These are phyloP conservation scores for Echium plantagineum DNA, from an alignment of 257 asterid species.

Conservation along the genomic window DNA sequence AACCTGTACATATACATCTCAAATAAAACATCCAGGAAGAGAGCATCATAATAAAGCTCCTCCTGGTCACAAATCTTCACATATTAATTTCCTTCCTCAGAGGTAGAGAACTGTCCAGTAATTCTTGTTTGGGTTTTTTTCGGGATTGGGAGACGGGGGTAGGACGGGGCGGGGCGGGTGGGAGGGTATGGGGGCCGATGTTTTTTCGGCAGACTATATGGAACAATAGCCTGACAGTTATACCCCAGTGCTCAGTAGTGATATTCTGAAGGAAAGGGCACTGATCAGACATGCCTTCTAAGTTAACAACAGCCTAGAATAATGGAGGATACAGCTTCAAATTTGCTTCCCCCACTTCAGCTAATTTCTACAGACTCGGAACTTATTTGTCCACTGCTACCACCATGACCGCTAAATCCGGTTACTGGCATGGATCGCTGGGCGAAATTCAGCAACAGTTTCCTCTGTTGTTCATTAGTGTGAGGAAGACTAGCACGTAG, in stretches of 20 bases:
- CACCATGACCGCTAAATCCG: slow-evolving; percentile 52
- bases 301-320: neutral
- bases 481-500: slow-evolving; percentile 84
- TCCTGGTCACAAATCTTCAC: neutral
- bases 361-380: slow-evolving; percentile 63
- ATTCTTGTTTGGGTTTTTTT: too few species aligned
- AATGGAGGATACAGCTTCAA: neutral
- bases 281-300: neutral
- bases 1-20: neutral
- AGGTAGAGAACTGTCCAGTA: too few species aligned
- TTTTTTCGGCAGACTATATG: neutral
- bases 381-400: slow-evolving; percentile 54
- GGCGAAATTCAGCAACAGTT: slow-evolving; percentile 53
- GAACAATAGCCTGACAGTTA: too few species aligned
- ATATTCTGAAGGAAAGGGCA: neutral
- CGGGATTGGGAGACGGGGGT: too few species aligned
- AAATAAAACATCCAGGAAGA: neutral
- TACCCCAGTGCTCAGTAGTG: neutral
- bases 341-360: neutral
- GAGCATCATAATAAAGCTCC: neutral
- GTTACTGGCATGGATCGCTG: slow-evolving; percentile 73
- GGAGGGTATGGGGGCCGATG: neutral
- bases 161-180: too few species aligned
- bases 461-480: slow-evolving; percentile 72
- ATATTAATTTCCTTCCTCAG: too few species aligned